Percentiles rank a stretch among this genome's conserved stretches.
These are phyloP conservation scores for Fistulina hepatica DNA, from an alignment of 1,284 basidiomycete species.

Conservation along the genomic window DNA sequence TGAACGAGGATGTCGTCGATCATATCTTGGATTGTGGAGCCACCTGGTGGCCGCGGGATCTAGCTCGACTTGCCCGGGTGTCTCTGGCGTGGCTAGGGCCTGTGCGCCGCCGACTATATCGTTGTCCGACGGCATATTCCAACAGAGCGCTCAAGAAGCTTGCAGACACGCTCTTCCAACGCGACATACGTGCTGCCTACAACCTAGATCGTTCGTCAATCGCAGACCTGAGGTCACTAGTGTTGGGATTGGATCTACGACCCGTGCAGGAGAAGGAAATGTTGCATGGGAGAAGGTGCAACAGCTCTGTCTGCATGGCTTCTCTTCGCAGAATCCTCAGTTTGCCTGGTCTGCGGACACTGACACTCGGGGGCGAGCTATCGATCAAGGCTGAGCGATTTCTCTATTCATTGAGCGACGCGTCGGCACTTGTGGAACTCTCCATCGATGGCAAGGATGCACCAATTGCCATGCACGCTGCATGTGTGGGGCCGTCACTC, in stretches of 20 bases:
- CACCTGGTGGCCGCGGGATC: constrained; percentile 45
- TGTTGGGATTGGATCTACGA: constrained; percentile 33
- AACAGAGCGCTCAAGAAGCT: constrained; percentile 30
- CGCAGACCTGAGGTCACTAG: constrained; percentile 24
- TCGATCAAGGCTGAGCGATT: constrained; percentile 24
- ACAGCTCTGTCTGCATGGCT: constrained; percentile 7
- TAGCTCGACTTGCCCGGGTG: constrained; percentile 33
- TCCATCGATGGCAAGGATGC: not conserved
- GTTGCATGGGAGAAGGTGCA: not conserved
- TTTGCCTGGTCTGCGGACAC: constrained; percentile 26
- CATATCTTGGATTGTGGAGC: constrained; percentile 38
- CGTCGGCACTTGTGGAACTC: not conserved
- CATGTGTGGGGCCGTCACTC: not conserved
- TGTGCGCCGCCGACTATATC: constrained; percentile 35
- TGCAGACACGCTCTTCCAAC: no score
- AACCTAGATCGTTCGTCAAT: no score
- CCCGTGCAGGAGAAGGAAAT: constrained; percentile 16
- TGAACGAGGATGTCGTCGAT: no score
- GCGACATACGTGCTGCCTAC: no score
- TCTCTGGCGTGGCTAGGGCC: constrained; percentile 37
- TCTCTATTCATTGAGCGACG: not conserved
- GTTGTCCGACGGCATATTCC: constrained; percentile 30
- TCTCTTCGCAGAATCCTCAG: not conserved
- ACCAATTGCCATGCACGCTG: not conserved
- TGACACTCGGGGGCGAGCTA: constrained; percentile 32